These are phyloP conservation scores for Pseudoperonospora humuli DNA, from an alignment of 352 stramenopile genomes.

Conservation along the genomic window DNA sequence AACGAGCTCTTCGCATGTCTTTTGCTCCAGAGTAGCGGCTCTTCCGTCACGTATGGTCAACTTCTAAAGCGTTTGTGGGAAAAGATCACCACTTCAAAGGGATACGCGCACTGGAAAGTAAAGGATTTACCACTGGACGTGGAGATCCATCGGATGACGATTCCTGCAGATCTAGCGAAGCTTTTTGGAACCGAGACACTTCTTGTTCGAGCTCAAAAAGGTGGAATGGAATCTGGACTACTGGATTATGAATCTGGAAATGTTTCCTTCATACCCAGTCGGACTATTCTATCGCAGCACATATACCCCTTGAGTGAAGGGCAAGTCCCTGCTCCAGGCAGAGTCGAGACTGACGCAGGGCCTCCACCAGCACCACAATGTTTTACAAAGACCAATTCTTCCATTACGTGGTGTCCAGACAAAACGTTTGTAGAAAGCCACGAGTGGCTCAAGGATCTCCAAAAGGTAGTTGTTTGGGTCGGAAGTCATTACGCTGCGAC, in stretches of 20 bases:
- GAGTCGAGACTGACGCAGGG: neutral
- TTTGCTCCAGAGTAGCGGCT: slow-evolving; percentile 4
- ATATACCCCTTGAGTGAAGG: slow-evolving; percentile 28
- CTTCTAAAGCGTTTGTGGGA: slow-evolving; percentile 36
- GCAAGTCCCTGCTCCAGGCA: neutral
- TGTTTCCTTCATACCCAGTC: slow-evolving; percentile 34
- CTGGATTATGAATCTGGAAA: slow-evolving; percentile 20
- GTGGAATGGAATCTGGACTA: slow-evolving; percentile 2
- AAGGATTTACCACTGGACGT: slow-evolving; percentile 12
- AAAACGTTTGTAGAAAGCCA: slow-evolving; percentile 22
- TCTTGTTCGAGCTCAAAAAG: slow-evolving; percentile 23
- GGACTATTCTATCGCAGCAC: slow-evolving; percentile 53
- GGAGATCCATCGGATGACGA: slow-evolving; percentile 29
- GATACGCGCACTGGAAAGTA: slow-evolving; percentile 29
- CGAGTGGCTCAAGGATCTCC: slow-evolving; percentile 53
- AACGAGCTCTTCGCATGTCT: slow-evolving; percentile 30
- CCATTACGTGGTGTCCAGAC: slow-evolving; percentile 5
- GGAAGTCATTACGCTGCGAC: slow-evolving; percentile 56
- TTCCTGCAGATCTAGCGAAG: slow-evolving; percentile 39
- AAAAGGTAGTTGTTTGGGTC: slow-evolving; percentile 52
- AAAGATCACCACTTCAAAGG: slow-evolving; percentile 21
- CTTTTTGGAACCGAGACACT: slow-evolving; percentile 40
- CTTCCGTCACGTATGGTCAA: slow-evolving; percentile 22
- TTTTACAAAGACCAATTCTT: neutral
- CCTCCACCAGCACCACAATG: slow-evolving; percentile 9